Evolutionary conservation across 495 filamentous ascomycete genomes (phyloP).

Genomic region (Penicillium cinerascens): DNA sequence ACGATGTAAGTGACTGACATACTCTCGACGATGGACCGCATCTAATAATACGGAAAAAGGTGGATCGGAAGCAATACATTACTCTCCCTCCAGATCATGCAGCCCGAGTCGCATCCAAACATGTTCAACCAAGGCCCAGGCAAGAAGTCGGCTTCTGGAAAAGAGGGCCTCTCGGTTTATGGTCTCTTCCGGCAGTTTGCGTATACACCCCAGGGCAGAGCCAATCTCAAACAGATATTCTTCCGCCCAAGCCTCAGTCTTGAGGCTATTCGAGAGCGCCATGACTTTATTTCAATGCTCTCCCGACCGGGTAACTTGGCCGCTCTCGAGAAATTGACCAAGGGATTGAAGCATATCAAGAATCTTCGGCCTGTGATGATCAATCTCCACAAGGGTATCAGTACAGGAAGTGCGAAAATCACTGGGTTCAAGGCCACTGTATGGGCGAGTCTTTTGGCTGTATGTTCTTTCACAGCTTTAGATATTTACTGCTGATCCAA

Average conservation of each 20-base stretch:
- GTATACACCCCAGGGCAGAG: slow-evolving; percentile 76
- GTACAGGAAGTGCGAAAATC: slow-evolving; percentile 54
- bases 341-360: slow-evolving; percentile 68
- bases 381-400: slow-evolving; percentile 73
- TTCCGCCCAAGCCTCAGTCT: slow-evolving; percentile 73
- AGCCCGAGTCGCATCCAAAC: slow-evolving; percentile 80
- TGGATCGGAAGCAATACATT: slow-evolving; percentile 80
- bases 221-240: slow-evolving; percentile 75
- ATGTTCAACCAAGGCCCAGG: slow-evolving; percentile 75
- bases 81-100: slow-evolving; percentile 79
- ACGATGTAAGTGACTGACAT: slow-evolving; percentile 56
- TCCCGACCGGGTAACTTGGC: slow-evolving; percentile 65
- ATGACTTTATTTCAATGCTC: slow-evolving; percentile 65
- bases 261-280: slow-evolving; percentile 66
- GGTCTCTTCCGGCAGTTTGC: slow-evolving; percentile 78
- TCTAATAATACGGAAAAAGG: slow-evolving; percentile 32
- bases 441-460: slow-evolving; percentile 63
- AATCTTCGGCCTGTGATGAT: slow-evolving; percentile 71
- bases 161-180: slow-evolving; percentile 87
- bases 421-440: slow-evolving; percentile 60
- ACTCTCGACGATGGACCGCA: neutral
- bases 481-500: slow-evolving; percentile 12
- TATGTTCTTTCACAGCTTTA: slow-evolving; percentile 18
- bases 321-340: slow-evolving; percentile 53
- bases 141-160: slow-evolving; percentile 63